Conservation (phyloP, 1,139 yeast genomes). For the Pichiaceae sp. region DNA sequence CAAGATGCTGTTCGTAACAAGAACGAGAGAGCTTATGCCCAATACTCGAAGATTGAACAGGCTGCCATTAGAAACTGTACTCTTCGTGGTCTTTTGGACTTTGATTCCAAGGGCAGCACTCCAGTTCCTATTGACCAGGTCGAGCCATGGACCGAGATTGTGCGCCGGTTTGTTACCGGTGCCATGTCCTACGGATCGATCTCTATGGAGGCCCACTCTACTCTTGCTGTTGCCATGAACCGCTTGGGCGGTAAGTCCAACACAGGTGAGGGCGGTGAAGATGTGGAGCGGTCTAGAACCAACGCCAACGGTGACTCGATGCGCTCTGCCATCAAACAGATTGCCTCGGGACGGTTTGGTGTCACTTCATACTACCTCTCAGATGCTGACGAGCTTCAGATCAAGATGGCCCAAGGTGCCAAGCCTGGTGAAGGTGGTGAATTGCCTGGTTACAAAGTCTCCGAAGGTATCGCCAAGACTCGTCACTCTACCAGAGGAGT, state of each 20-base stretch:
- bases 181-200: slow-evolving; percentile 99
- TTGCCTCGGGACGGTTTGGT: slow-evolving; percentile 97
- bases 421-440: slow-evolving; percentile 99
- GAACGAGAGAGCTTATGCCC: slow-evolving; percentile 86
- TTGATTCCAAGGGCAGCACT: slow-evolving; percentile 62
- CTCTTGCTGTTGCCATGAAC: slow-evolving; percentile 97
- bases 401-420: slow-evolving; percentile 99
- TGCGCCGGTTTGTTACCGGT: slow-evolving; percentile 94
- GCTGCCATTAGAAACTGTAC: slow-evolving; percentile 93
- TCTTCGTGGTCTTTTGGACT: slow-evolving; percentile 85
- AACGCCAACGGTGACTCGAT: slow-evolving; percentile 88
- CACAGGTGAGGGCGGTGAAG: slow-evolving; percentile 99
- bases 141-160: slow-evolving; percentile 99
- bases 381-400: slow-evolving; percentile 96
- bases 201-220: slow-evolving; percentile 97
- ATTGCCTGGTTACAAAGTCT: slow-evolving; percentile 90
- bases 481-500: slow-evolving; percentile 97
- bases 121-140: slow-evolving; percentile 94
- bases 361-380: slow-evolving; percentile 91
- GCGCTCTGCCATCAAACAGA: slow-evolving; percentile 96
- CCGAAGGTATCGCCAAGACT: slow-evolving; percentile 82
- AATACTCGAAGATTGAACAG: slow-evolving; percentile 81
- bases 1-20: slow-evolving; percentile 97
- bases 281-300: slow-evolving; percentile 78
- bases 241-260: slow-evolving; percentile 95